These are phyloP conservation scores for Diversispora eburnea DNA, from an alignment of 192 early-diverging fungal genomes.

Conservation along the genomic window DNA sequence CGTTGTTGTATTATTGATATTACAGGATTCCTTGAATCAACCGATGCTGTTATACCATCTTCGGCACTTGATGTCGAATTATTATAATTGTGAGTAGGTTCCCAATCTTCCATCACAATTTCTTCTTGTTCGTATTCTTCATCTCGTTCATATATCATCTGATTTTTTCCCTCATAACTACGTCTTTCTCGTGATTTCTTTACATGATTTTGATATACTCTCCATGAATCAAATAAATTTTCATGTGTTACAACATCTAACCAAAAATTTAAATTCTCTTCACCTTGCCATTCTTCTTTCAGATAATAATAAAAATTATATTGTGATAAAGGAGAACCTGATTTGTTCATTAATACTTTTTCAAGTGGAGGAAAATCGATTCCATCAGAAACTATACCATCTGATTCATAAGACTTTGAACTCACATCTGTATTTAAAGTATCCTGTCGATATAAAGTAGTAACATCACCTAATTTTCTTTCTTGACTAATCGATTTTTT, in stretches of 20 bases:
- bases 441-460: background rate
- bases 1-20: background rate
- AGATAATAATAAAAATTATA: slow-evolving; percentile 41
- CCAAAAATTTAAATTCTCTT: slow-evolving; percentile 44
- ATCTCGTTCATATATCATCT: background rate
- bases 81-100: background rate
- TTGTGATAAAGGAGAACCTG: slow-evolving; percentile 35
- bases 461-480: background rate
- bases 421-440: background rate
- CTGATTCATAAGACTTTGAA: background rate
- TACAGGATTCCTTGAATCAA: background rate
- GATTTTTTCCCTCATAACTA: background rate
- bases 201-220: slow-evolving; percentile 19
- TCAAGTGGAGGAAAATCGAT: slow-evolving; percentile 12
- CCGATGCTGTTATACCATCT: background rate
- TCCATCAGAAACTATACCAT: background rate
- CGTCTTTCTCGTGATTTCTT: slow-evolving; percentile 21
- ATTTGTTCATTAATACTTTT: slow-evolving; percentile 21
- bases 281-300: slow-evolving; percentile 30
- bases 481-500: background rate
- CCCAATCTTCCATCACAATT: background rate
- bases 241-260: slow-evolving; percentile 44
- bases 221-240: slow-evolving; percentile 35
- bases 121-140: background rate
- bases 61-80: background rate